These are phyloP conservation scores for Phytopythium boreale DNA, from an alignment of 352 stramenopile species.

Conservation along the genomic window DNA sequence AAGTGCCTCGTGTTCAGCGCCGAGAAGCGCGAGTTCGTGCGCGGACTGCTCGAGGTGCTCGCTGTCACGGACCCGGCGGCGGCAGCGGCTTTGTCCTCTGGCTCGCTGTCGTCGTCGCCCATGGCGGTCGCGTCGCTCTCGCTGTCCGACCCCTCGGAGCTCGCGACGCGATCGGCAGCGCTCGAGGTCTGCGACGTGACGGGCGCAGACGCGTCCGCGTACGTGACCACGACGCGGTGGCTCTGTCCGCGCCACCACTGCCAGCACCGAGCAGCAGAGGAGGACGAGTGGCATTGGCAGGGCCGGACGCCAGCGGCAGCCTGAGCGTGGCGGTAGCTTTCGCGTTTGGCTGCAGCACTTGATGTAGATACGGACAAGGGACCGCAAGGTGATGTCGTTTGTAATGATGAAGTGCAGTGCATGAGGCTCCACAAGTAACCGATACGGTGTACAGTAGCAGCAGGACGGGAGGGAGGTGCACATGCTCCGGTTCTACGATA, in stretches of 20 bases:
- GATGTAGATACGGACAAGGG: neutral
- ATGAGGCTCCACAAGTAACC: too few species aligned
- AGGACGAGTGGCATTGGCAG: neutral
- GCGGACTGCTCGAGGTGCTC: slow-evolving; percentile 51
- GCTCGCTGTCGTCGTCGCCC: neutral
- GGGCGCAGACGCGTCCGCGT: slow-evolving; percentile 1
- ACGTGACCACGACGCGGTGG: slow-evolving; percentile 24
- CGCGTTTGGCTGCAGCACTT: neutral
- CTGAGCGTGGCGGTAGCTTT: neutral
- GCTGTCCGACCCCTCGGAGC: neutral
- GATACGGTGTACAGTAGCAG: too few species aligned
- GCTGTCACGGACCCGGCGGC: slow-evolving; percentile 12
- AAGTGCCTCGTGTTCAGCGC: slow-evolving; percentile 50
- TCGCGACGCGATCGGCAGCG: neutral
- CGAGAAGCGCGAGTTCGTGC: slow-evolving; percentile 61
- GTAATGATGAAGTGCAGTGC: too few species aligned
- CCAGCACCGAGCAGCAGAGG: neutral
- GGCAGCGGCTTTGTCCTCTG: neutral
- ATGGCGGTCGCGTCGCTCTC: neutral
- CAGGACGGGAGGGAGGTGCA: too few species aligned
- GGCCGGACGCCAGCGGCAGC: neutral
- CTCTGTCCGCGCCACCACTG: slow-evolving; percentile 25
- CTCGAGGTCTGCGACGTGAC: neutral
- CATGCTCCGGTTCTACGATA: too few species aligned
- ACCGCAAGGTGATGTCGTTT: too few species aligned